These are phyloP conservation scores for Labyrinthula sp. DNA, from an alignment of 352 stramenopile species.

Conservation along the genomic window DNA sequence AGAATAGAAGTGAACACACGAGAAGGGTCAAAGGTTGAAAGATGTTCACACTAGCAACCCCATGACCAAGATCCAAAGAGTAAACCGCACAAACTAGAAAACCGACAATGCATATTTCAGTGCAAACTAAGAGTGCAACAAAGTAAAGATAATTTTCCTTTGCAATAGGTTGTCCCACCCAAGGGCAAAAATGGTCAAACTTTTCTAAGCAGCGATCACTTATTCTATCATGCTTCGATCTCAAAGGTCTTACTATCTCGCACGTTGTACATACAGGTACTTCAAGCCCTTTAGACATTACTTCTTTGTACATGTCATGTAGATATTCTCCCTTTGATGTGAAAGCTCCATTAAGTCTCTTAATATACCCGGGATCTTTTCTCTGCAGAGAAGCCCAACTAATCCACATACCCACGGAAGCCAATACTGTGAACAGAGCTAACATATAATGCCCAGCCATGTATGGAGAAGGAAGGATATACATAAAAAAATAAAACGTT, in stretches of 20 bases:
- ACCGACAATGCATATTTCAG: constrained; percentile 36
- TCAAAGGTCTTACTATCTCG: constrained; percentile 47
- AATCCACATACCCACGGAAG: constrained; percentile 2
- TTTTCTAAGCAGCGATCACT: constrained; percentile 46
- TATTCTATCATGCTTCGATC: constrained; percentile 59
- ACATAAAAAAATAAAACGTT: too few relatives aligned
- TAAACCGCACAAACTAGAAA: constrained; percentile 46
- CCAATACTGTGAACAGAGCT: too few relatives aligned
- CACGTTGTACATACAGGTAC: constrained; percentile 53
- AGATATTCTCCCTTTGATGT: not conserved
- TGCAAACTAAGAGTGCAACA: constrained; percentile 46
- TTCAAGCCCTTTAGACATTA: constrained; percentile 28
- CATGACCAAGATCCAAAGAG: constrained; percentile 5
- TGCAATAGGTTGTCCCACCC: constrained; percentile 51
- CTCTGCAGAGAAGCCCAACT: constrained; percentile 10
- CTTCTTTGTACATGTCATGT: constrained; percentile 21
- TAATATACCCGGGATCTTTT: constrained; percentile 19
- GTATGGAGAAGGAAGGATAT: too few relatives aligned
- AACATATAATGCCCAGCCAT: too few relatives aligned
- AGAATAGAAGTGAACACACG: constrained; percentile 8
- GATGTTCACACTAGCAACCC: constrained; percentile 9
- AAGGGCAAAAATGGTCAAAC: constrained; percentile 63
- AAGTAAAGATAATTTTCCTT: constrained; percentile 59
- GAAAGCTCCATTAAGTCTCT: constrained; percentile 1
- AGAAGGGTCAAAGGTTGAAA: constrained; percentile 19